A percentile compares a stretch with the other conserved stretches of the same genome.
Conservation (phyloP, 129 eudicot species). For the Sambucus nigra region DNA sequence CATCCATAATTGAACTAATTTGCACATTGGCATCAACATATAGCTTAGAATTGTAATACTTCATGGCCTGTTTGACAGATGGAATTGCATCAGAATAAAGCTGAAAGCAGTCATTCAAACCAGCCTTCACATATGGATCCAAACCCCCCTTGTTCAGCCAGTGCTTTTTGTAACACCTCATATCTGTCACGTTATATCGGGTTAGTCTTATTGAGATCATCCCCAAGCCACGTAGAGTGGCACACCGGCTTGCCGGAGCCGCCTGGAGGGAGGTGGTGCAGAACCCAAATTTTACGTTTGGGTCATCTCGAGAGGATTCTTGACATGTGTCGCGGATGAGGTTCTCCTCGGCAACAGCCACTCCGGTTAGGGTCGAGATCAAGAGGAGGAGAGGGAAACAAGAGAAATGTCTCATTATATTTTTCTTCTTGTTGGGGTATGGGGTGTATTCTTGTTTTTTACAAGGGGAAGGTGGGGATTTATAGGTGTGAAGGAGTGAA, state of each 20-base stretch:
- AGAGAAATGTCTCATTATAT: background rate
- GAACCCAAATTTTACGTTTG: slow-evolving; percentile 37
- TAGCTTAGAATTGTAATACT: slow-evolving; percentile 18
- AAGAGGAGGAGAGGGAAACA: slow-evolving; percentile 14
- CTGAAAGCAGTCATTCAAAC: slow-evolving; percentile 49
- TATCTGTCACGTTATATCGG: slow-evolving; percentile 43
- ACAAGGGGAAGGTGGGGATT: no score
- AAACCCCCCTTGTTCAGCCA: slow-evolving; percentile 10
- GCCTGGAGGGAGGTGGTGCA: slow-evolving; percentile 54
- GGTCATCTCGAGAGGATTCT: slow-evolving; percentile 27
- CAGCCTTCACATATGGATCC: slow-evolving; percentile 22
- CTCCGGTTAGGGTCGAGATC: slow-evolving; percentile 7
- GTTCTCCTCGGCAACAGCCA: slow-evolving; percentile 8
- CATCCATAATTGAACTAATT: slow-evolving; percentile 48
- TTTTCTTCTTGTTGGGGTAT: no score
- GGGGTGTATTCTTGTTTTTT: no score
- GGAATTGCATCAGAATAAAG: slow-evolving; percentile 53
- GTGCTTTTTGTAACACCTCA: slow-evolving; percentile 33
- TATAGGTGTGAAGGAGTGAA: no score
- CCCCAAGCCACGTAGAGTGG: slow-evolving; percentile 45
- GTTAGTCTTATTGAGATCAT: slow-evolving; percentile 45
- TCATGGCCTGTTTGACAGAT: slow-evolving; percentile 37
- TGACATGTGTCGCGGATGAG: slow-evolving; percentile 48
- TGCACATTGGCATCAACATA: slow-evolving; percentile 41
- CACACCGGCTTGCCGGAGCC: slow-evolving; percentile 41